Evolutionary conservation across 441 rosid genomes (phyloP), one percentile per base, ranked within the genome.

Genomic region (Pelargonium citronellum): DNA sequence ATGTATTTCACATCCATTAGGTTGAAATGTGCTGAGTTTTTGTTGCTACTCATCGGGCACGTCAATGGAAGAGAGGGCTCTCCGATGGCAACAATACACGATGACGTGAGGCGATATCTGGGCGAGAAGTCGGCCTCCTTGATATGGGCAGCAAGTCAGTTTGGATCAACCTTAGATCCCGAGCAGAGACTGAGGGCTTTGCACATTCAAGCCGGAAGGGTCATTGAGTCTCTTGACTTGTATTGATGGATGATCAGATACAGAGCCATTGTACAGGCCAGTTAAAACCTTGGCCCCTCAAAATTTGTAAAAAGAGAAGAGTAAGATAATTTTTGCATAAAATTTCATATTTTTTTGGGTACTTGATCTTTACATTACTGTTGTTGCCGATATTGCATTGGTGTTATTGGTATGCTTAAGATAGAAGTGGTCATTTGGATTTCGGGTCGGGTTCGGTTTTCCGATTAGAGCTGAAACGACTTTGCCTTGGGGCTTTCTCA

Each of bases 141-240:
- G 77, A 86, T 94, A 83, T 94, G 97, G 98, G 97, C 98, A 3
- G 97, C 98, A 17, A 89, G 96, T 80, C 98, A 89, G 67, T 88
- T 89, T 47, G 95, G 91, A 53, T 88, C 97, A 53, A 90, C 97
- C 66, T 82, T 91, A 46, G 89, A 88, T 76, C 95, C 96, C 1
- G 91, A 86, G 41, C 91, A 93, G 85, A 84, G 96, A 78, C 78
- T 93, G 66, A 85, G 86, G 20, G 91, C 91, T 30, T 79, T 93
- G 60, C 95, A 90, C 66, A 89, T 90, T 73, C 98, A 94, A 71
- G 97, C 97, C 73, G 89, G 95, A 72, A 83, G 97, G 79, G 93
- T 94, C 61, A 87, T 91, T 7, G 96, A 94, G 82, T 91, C 96
- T 19, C 78, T 90, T 9, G 98, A 90, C 84, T 77, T 81, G 74